Evolutionary conservation across 2,329 filamentous ascomycete genomes (phyloP).

Genomic region (Fusarium palustre): DNA sequence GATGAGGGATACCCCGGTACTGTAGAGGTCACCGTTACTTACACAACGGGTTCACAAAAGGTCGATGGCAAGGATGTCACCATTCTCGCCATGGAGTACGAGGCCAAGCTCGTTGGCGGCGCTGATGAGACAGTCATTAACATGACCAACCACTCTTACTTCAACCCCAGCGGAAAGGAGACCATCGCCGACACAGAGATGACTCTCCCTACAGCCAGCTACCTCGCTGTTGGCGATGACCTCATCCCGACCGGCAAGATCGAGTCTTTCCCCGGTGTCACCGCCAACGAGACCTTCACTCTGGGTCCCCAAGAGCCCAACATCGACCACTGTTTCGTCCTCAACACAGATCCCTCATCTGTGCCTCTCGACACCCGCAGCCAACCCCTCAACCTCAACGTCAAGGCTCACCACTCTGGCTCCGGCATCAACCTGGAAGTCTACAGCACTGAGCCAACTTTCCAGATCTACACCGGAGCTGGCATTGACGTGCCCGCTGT

Average conservation of each 20-base stretch:
- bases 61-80: constrained; percentile 72
- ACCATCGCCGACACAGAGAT: constrained; percentile 70
- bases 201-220: constrained; percentile 72
- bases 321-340: constrained; percentile 91
- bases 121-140: constrained; percentile 92
- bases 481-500: constrained; percentile 81
- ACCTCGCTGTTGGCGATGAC: constrained; percentile 78
- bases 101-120: constrained; percentile 82
- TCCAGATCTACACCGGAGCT: constrained; percentile 96
- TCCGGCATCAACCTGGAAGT: constrained; percentile 87
- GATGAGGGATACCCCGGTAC: constrained; percentile 93
- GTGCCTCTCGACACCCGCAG: constrained; percentile 75
- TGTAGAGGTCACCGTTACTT: constrained; percentile 81
- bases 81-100: constrained; percentile 87
- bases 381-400: constrained; percentile 72
- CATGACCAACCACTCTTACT: constrained; percentile 94
- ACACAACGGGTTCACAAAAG: constrained; percentile 78
- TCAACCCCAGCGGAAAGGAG: constrained; percentile 68
- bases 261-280: constrained; percentile 71
- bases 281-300: constrained; percentile 74
- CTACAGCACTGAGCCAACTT: constrained; percentile 90
- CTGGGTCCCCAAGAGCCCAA: constrained; percentile 78
- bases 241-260: constrained; percentile 81
- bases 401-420: constrained; percentile 78
- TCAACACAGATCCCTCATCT: constrained; percentile 70